Conservation (phyloP, 2,329 filamentous ascomycete genomes). For the Fusarium tuaranense region DNA sequence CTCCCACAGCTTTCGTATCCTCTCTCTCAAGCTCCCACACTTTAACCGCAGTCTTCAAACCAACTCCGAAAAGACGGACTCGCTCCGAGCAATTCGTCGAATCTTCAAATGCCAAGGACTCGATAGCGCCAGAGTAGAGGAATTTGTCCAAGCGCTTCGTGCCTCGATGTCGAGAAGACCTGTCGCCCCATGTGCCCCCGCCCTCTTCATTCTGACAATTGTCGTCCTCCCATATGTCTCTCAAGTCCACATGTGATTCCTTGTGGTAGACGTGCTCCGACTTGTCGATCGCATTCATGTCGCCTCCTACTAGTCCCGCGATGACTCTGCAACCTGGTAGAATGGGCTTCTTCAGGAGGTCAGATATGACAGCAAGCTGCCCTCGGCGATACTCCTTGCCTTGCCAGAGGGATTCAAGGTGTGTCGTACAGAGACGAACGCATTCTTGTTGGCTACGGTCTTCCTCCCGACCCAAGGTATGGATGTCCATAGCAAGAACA, state of each 20-base stretch:
- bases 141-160: constrained; percentile 14
- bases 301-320: constrained; percentile 13
- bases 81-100: neutral
- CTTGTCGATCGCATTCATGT: constrained; percentile 15
- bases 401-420: constrained; percentile 15
- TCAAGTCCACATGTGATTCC: neutral
- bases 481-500: constrained; percentile 7
- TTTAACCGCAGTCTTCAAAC: neutral
- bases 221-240: constrained; percentile 1
- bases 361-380: constrained; percentile 7
- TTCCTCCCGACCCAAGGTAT: neutral
- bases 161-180: neutral
- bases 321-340: neutral
- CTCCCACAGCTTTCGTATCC: neutral
- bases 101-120: neutral
- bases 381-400: constrained; percentile 1
- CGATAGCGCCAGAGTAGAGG: neutral
- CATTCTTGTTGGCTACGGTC: neutral
- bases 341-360: neutral
- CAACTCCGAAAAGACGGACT: neutral
- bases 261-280: constrained; percentile 3
- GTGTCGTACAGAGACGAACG: constrained; percentile 10
- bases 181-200: neutral
- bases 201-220: neutral
- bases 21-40: constrained; percentile 12